A percentile compares a stretch with the other conserved stretches of the same genome.
These are phyloP conservation scores for Sporisorium graminicola DNA, from an alignment of 1,284 basidiomycete genomes.

Conservation along the genomic window DNA sequence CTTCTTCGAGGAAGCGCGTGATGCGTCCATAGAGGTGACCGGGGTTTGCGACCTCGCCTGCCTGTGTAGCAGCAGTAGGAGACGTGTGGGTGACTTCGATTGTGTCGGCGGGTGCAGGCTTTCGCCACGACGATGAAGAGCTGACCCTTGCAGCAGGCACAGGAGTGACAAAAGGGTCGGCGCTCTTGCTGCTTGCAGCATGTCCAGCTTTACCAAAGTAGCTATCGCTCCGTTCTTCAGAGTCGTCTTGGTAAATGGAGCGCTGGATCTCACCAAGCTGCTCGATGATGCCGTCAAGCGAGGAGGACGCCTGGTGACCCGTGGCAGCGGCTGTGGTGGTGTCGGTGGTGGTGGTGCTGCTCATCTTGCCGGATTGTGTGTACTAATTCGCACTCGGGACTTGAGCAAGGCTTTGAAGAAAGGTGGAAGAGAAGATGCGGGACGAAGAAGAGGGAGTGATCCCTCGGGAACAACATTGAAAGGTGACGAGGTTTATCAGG, in stretches of 20 bases:
- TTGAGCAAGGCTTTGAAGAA: not conserved
- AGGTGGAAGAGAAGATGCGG: not conserved
- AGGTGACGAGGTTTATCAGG: slow-evolving; percentile 1
- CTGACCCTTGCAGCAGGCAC: not conserved
- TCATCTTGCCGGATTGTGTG: not conserved
- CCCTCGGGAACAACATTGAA: not conserved
- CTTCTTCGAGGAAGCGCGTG: not conserved
- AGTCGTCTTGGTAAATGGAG: not conserved
- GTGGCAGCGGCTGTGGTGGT: not conserved
- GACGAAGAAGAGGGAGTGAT: not conserved
- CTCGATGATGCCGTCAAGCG: not conserved
- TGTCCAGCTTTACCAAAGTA: not conserved
- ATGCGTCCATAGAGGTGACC: not conserved
- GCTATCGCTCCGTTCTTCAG: not conserved
- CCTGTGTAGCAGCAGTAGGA: not conserved
- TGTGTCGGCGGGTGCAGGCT: not conserved
- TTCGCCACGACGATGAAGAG: not conserved
- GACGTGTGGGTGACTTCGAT: not conserved
- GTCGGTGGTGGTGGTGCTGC: not conserved
- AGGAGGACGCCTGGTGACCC: not conserved
- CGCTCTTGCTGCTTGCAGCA: not conserved
- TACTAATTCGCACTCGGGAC: not conserved
- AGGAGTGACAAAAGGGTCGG: not conserved
- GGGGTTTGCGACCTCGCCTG: not conserved
- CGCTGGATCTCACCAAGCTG: not conserved